Evolutionary conservation across 768 basidiomycete genomes (phyloP), one percentile per base, ranked within the genome.

Genomic region (Russula brevipes): DNA sequence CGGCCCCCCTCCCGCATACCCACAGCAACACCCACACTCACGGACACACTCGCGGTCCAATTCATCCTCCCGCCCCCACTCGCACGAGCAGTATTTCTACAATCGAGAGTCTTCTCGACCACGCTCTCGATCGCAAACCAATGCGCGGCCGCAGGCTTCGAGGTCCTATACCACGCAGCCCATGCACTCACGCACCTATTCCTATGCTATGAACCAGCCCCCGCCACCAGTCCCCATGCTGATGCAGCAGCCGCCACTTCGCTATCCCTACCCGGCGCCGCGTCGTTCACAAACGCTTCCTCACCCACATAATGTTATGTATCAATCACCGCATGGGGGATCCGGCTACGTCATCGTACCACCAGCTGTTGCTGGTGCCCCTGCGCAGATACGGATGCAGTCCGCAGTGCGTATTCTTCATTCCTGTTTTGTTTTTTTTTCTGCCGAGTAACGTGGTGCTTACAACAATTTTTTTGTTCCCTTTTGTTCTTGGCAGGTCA

Each of bases 231-330:
- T 3, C 4, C 62, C 65, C 46, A 24, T 57, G 30, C 64, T 60
- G 2, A 9, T 65, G 19, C 63, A 63, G 5, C 66, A 54, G 10
- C 59, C 63, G 7, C 59, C 63, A 9, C 24, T 45, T 31, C 14
- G 55, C 2, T 44, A 54, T 11, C 35, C 46, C 1, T 24, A 55
- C 24, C 47, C 19, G 30, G 54, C n/a, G 7, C 57, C 66, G 4
- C 57, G 63, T 14, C 63, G 66, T 39, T 60, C 63, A 31, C 57
- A 51, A 4, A 66, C 61, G n/a, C 64, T 66, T 41, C 62, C 65
- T n/a, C 42, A 39, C 19, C 63, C 36, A 1, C 63, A 54, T 35
- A 57, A 60, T 45, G 45, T 61, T 19, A 16, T 57, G 3, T 64
- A 60, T 38, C 63, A 55, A 16, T 57, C 49, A 42, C 54, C 66